phyloP scores from a whole-genome alignment of 805 yeast species.

The Saturnispora serradocipensis region DNA sequence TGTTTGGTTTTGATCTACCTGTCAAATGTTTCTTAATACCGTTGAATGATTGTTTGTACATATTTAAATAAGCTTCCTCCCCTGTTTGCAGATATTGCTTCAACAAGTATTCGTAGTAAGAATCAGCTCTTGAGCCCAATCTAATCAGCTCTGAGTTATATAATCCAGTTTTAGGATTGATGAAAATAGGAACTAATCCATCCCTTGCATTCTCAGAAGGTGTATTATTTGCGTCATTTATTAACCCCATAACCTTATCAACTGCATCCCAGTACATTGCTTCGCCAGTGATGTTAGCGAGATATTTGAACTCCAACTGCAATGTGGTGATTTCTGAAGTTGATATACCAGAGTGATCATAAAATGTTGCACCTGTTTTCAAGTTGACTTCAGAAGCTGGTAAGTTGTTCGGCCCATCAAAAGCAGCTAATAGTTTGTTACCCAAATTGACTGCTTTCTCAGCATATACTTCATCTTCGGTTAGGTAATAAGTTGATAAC shows the following conservation, averaged over 20 bases:
- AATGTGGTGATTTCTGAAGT: constrained; percentile 86
- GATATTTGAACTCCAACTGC: constrained; percentile 79
- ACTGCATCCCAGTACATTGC: constrained; percentile 65
- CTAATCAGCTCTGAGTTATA: constrained; percentile 60
- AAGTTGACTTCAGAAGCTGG: constrained; percentile 78
- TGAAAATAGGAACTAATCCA: constrained; percentile 78
- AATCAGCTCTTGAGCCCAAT: constrained; percentile 87
- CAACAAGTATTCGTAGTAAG: constrained; percentile 81
- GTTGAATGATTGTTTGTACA: constrained; percentile 68
- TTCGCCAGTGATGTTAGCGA: constrained; percentile 75
- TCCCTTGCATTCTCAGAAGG: constrained; percentile 27
- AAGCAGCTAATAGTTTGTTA: constrained; percentile 61
- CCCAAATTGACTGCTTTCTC: constrained; percentile 77
- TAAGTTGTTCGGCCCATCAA: constrained; percentile 50
- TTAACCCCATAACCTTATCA: constrained; percentile 60
- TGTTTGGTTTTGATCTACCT: constrained; percentile 50
- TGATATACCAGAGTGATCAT: constrained; percentile 68
- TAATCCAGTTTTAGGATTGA: constrained; percentile 64
- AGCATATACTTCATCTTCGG: constrained; percentile 59
- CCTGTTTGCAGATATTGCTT: constrained; percentile 79
- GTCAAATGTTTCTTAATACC: constrained; percentile 69
- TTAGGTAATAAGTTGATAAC: constrained; percentile 68
- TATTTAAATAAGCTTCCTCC: constrained; percentile 55
- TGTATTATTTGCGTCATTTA: constrained; percentile 54
- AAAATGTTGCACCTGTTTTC: constrained; percentile 44